These are phyloP conservation scores for Linaria vulgaris DNA, from an alignment of 257 asterid genomes.

Conservation along the genomic window DNA sequence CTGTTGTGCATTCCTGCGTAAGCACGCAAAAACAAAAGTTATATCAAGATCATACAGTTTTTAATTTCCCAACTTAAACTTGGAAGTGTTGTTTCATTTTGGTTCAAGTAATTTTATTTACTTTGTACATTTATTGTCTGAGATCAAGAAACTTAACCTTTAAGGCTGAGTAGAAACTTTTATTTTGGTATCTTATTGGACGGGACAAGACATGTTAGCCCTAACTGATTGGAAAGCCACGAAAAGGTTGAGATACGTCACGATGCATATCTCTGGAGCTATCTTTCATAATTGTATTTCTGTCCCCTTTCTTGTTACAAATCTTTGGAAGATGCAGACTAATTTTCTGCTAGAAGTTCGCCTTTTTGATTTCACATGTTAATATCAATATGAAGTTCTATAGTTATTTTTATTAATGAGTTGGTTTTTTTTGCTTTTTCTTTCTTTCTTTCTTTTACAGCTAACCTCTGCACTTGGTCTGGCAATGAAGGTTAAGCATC, in stretches of 20 bases:
- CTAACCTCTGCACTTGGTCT: slow-evolving; percentile 64
- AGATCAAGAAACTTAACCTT: not conserved
- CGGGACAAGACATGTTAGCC: slow-evolving; percentile 2
- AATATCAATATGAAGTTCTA: not conserved
- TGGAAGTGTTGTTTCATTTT: not conserved
- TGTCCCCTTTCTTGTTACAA: not conserved
- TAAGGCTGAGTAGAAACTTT: not conserved
- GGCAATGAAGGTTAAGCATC: slow-evolving; percentile 74
- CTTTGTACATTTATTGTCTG: slow-evolving; percentile 1
- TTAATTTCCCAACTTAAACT: no score
- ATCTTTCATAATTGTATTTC: slow-evolving; percentile 8
- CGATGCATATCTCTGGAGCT: not conserved
- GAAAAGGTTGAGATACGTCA: slow-evolving; percentile 15
- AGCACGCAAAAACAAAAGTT: no score
- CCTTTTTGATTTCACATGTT: not conserved
- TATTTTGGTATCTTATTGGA: not conserved
- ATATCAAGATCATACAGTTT: no score
- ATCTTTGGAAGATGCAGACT: slow-evolving; percentile 12
- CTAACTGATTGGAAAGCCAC: slow-evolving; percentile 1
- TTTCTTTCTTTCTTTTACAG: no score
- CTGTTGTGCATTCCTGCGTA: no score
- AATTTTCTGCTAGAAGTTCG: not conserved
- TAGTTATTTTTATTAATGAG: not conserved
- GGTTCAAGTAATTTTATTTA: not conserved
- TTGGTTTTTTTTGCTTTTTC: no score